Evolutionary conservation across 2,329 filamentous ascomycete species (phyloP).

Genomic region (Hypoxylon sp.): DNA sequence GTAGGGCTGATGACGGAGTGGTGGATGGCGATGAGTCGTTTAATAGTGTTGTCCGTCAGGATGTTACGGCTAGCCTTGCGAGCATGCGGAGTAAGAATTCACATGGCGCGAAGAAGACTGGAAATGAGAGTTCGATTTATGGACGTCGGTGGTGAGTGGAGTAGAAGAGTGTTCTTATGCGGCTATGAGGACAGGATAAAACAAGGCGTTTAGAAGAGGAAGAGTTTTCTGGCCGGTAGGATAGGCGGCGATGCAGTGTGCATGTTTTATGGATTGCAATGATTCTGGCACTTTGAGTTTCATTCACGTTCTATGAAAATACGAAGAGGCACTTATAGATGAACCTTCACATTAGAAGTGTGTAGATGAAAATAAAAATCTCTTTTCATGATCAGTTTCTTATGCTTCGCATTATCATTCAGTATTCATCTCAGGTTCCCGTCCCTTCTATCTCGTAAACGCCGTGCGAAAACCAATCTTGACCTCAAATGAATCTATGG

Average conservation of each 20-base stretch:
- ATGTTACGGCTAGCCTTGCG: constrained; percentile 40
- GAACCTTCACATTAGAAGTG: background rate
- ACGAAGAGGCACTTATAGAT: background rate
- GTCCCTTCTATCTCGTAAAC: constrained; percentile 6
- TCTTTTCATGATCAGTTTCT: background rate
- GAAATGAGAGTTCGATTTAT: constrained; percentile 56
- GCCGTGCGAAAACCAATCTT: constrained; percentile 5
- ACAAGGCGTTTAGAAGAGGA: constrained; percentile 8
- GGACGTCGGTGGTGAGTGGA: constrained; percentile 59
- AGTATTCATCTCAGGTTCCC: constrained; percentile 18
- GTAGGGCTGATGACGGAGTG: constrained; percentile 58
- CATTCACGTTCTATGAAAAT: constrained; percentile 1
- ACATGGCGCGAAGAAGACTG: constrained; percentile 50
- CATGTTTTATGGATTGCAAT: constrained; percentile 7
- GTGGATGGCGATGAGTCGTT: constrained; percentile 51
- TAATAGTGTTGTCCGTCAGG: constrained; percentile 42
- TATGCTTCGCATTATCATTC: constrained; percentile 10
- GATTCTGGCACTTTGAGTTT: constrained; percentile 3
- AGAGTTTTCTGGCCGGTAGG: background rate
- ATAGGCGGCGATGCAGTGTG: constrained; percentile 6
- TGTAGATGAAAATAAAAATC: background rate
- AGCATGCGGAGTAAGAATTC: constrained; percentile 47
- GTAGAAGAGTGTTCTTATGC: background rate
- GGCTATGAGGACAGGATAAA: background rate
- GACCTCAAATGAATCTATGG: background rate